Base-by-base conservation (phyloP, 2,329 filamentous ascomycete species). In the Diaporthe helianthi region DNA sequence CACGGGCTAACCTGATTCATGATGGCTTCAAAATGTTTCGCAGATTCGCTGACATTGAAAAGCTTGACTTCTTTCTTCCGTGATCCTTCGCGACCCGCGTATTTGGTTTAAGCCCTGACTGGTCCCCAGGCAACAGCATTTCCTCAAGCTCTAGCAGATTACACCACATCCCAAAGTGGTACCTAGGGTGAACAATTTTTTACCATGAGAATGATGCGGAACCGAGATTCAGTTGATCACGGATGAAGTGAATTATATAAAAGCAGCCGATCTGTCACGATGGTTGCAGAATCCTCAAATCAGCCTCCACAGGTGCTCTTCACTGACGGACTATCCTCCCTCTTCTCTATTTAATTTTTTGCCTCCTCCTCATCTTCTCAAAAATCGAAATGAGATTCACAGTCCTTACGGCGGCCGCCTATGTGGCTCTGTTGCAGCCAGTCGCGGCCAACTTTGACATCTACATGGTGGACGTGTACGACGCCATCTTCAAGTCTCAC, bases 401-500 rank as follows among this genome's bases (percentile, higher is more conserved):
- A 1, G 24, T 10, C 22, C 54, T 60, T n/a, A 9, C 22, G 4
- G 15, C 29, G 2, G 33, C 54, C 9, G 54, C 36, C n/a, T 60
- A n/a, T 44, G 17, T 60, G 54, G 36, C 54, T 24, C 24, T 60
- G 36, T 17, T 60, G 36, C 54, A 60, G 15, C 36, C 54, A 44
- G 54, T 60, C n/a, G 36, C 36, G 24, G 54, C 54, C 17, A 60
- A 60, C 17, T 60, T 60, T 24, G 54, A 60, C 3, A 17, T 60
- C 36, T 60, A 60, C 54, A 60, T 60, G 54, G 54, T 60, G 6
- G 54, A 60, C 26, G 54, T 60, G 9, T 60, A 60, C 36, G 54
- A 60, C 15, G 54, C 54, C 36, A 60, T 60, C 36, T 60, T 60
- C 24, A 60, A 60, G 0, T 60, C 54, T 8, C 54, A 60, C 17